phyloP scores from a whole-genome alignment of 1,284 basidiomycete genomes.

The Xanthoconium separans region DNA sequence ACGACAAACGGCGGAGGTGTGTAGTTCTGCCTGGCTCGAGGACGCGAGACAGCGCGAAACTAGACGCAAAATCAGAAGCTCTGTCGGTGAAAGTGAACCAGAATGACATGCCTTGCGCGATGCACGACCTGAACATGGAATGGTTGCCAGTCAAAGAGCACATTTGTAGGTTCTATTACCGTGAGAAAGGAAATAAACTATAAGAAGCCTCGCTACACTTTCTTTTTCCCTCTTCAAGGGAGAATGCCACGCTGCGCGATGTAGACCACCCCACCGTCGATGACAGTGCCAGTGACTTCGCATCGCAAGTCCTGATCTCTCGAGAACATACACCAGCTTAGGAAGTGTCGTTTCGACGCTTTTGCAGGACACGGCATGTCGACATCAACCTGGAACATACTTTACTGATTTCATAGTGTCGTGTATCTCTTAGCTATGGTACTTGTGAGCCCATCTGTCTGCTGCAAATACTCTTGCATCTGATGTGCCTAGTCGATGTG shows the following conservation, averaged over 20 bases:
- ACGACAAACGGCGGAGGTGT: conserved; percentile 51
- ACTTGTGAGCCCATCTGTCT: too few relatives aligned
- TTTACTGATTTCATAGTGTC: not conserved
- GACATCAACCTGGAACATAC: conserved; percentile 47
- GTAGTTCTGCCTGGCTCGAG: conserved; percentile 45
- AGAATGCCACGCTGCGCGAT: conserved; percentile 52
- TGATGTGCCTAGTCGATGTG: not conserved
- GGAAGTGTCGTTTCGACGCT: conserved; percentile 51
- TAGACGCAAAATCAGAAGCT: conserved; percentile 18
- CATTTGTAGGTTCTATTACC: not conserved
- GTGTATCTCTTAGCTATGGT: not conserved
- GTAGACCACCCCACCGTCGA: conserved; percentile 40
- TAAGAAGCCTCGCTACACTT: conserved; percentile 15
- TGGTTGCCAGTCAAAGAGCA: not conserved
- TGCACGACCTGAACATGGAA: conserved; percentile 38
- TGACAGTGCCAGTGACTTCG: conserved; percentile 50
- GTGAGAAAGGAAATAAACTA: conserved; percentile 29
- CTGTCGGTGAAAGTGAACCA: not conserved
- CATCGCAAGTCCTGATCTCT: conserved; percentile 42
- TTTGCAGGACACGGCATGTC: conserved; percentile 48
- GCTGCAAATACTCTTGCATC: not conserved
- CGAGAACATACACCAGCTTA: conserved; percentile 44
- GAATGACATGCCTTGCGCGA: conserved; percentile 31
- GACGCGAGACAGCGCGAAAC: conserved; percentile 47
- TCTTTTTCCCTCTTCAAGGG: conserved; percentile 25